Conservation (phyloP, 75 land plant genomes). For the Selaginella tamariscina region DNA sequence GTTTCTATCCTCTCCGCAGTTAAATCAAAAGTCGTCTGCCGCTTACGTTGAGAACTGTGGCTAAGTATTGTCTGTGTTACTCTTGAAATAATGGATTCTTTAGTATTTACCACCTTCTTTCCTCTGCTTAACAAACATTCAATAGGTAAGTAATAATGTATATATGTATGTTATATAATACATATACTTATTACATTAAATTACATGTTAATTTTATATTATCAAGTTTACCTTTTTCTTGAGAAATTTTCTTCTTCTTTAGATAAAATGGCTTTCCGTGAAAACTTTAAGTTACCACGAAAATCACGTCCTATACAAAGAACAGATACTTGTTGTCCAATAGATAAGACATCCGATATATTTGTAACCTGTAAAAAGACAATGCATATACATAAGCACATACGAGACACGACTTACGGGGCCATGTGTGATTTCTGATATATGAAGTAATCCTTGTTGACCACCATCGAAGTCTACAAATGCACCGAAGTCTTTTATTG, state of each 20-base stretch:
- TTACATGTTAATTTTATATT: no score
- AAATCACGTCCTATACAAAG: constrained; percentile 85
- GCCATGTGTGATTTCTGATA: constrained; percentile 81
- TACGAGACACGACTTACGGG: constrained; percentile 28
- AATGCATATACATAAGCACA: neutral
- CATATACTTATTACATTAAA: no score
- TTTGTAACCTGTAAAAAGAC: constrained; percentile 40
- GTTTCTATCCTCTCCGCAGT: neutral
- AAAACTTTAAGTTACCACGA: constrained; percentile 73
- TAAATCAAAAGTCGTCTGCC: neutral
- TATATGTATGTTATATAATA: no score
- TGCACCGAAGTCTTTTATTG: constrained; percentile 90
- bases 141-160: no score
- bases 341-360: constrained; percentile 62
- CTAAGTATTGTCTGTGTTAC: neutral
- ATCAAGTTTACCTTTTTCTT: no score
- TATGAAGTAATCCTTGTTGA: constrained; percentile 83
- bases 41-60: neutral
- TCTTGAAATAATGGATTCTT: neutral
- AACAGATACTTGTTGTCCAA: constrained; percentile 62
- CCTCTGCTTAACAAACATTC: no score
- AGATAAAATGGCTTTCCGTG: constrained; percentile 46
- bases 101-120: neutral
- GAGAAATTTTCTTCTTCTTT: neutral
- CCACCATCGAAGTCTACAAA: constrained; percentile 93